Evolutionary conservation across 495 filamentous ascomycete genomes (phyloP), one percentile per base, ranked within the genome.

Genomic region (Aspergillus diversus): DNA sequence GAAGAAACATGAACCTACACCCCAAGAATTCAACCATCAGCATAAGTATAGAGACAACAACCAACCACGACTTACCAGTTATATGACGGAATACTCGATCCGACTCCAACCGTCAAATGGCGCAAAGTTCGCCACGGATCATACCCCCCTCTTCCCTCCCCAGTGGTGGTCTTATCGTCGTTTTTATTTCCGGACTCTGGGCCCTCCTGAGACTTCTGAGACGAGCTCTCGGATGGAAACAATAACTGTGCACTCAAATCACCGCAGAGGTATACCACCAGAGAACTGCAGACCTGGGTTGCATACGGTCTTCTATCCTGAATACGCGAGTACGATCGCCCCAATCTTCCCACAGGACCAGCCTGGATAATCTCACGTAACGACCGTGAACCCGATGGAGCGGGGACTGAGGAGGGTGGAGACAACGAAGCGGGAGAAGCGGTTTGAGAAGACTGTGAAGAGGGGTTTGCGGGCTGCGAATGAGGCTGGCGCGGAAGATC

Each of bases 211-310:
- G 47, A 35, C 16, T 34, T 39, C 11, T 47, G 53, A 13, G 64
- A 32, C 11, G 50, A 39, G 11, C 55, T 65, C 43, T 79, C 72
- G 32, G 73, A 56, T 2, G 78, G 77, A 59, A 84, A 84, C 5
- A 84, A 57, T 15, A 83, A 63, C 74, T 97, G 93, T 59, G 92
- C 92, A 63, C 87, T 87, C 65, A 96, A 65, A 72, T 97, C 93
- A 13, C 92, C 92, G 46, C 84, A 84, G 15, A 90, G 78, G 71
- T 93, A 97, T 54, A 97, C 90, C 13, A 91, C 79, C 35, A 97
- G 74, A 48, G 90, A 84, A 64, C 86, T 92, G 63, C 78, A 77
- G 63, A 96, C 69, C 77, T 97, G 93, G 5, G 92, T 96, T 8
- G 81, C 73, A 70, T 90, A 92, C 7, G 93, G 93, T 60, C 89